These are phyloP conservation scores for Tulasnella sp. DNA, from an alignment of 768 basidiomycete genomes.

Conservation along the genomic window DNA sequence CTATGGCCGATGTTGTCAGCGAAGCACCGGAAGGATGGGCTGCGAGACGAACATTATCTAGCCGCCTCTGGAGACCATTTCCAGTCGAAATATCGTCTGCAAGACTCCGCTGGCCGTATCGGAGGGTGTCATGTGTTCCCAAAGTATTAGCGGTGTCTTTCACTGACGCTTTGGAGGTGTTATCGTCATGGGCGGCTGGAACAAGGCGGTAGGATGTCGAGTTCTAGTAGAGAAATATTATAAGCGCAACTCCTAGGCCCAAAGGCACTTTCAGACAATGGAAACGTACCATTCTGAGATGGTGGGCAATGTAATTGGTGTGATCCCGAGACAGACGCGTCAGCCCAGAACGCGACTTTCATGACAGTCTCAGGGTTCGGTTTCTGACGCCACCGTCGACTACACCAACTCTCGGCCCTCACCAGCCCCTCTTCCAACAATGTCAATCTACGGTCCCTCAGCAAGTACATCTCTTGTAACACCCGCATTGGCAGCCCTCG, in stretches of 20 bases:
- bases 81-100: conserved; percentile 66
- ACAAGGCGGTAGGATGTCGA: conserved; percentile 51
- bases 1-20: conserved; percentile 42
- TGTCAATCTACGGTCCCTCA: conserved; percentile 24
- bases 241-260: not conserved
- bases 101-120: conserved; percentile 77
- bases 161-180: conserved; percentile 55
- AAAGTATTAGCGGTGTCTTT: conserved; percentile 65
- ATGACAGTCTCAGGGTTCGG: not conserved
- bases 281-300: not conserved
- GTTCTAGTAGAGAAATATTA: conserved; percentile 1
- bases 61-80: conserved; percentile 58
- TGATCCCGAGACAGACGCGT: conserved; percentile 10
- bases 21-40: not conserved
- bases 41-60: conserved; percentile 62
- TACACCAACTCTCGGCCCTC: not conserved
- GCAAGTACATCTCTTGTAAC: conserved; percentile 32
- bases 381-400: conserved; percentile 4
- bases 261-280: not conserved
- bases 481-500: conserved; percentile 29
- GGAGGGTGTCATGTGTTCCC: conserved; percentile 84
- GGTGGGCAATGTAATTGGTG: conserved; percentile 9
- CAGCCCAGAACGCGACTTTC: conserved; percentile 22
- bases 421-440: not conserved
- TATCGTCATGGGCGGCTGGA: conserved; percentile 43